phyloP scores from a whole-genome alignment of 306 rosid genomes.

The Rosa rugosa region DNA sequence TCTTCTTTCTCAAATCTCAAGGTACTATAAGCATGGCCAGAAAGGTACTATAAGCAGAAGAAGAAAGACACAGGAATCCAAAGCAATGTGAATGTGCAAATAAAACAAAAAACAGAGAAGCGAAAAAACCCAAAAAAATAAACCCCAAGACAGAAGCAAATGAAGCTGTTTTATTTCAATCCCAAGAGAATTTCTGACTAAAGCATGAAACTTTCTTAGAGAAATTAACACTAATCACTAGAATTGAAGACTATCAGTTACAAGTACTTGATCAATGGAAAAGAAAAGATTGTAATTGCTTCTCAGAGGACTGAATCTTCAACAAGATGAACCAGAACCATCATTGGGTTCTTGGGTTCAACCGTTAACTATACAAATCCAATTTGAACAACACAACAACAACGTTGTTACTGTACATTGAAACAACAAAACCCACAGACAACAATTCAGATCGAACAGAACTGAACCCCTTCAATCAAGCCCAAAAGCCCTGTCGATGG shows the following conservation, averaged over 20 bases:
- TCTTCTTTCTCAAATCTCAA: background rate
- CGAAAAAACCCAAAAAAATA: too few relatives aligned
- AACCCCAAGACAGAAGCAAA: background rate
- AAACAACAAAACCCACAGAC: background rate
- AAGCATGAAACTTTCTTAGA: background rate
- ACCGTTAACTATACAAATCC: slow-evolving; percentile 3
- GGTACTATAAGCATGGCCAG: too few relatives aligned
- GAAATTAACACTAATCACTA: background rate
- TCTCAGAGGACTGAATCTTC: slow-evolving; percentile 10
- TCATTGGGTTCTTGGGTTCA: background rate
- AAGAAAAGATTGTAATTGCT: background rate
- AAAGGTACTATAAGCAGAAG: background rate
- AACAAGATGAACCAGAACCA: background rate
- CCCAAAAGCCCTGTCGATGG: slow-evolving; percentile 61
- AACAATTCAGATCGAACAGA: background rate
- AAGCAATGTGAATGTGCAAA: background rate
- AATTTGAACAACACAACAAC: background rate
- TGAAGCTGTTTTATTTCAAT: background rate
- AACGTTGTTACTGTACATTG: background rate
- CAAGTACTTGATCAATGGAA: background rate
- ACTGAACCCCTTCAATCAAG: slow-evolving; percentile 11
- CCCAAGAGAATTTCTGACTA: background rate
- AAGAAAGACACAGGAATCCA: background rate
- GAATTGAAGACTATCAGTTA: background rate
- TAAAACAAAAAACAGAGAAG: background rate